These are phyloP conservation scores for Monosporascus sp. DNA, from an alignment of 2,329 filamentous ascomycete species.

Conservation along the genomic window DNA sequence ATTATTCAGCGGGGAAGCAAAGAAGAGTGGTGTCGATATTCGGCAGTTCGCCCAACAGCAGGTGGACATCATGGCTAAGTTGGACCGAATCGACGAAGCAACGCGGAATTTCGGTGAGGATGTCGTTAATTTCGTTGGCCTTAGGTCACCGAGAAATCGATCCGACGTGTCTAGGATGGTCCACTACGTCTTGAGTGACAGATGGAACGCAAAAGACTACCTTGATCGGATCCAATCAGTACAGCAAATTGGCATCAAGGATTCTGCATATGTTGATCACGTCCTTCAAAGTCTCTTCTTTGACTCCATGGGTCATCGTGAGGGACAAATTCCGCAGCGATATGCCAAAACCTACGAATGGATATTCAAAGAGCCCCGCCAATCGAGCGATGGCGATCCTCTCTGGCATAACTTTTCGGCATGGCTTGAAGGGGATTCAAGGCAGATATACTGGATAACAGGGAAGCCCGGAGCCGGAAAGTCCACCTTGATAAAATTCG, in stretches of 20 bases:
- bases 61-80: not conserved
- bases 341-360: slow-evolving; percentile 3
- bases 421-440: slow-evolving; percentile 1
- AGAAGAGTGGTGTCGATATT: not conserved
- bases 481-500: slow-evolving; percentile 14
- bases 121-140: not conserved
- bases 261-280: too few species aligned
- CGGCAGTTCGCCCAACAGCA: not conserved
- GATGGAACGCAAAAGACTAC: not conserved
- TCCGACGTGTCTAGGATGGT: not conserved
- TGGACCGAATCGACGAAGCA: not conserved
- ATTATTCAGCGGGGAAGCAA: not conserved
- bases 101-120: not conserved
- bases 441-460: slow-evolving; percentile 11
- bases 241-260: too few species aligned
- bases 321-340: slow-evolving; percentile 1
- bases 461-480: slow-evolving; percentile 15
- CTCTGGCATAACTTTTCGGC: slow-evolving; percentile 3
- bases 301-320: not conserved
- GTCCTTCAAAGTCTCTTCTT: slow-evolving; percentile 4
- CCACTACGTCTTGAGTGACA: not conserved
- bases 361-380: slow-evolving; percentile 4
- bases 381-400: not conserved
- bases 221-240: not conserved
- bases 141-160: not conserved